Evolutionary conservation across 2,329 filamentous ascomycete genomes (phyloP).

Genomic region (Fusarium keratoplasticum): DNA sequence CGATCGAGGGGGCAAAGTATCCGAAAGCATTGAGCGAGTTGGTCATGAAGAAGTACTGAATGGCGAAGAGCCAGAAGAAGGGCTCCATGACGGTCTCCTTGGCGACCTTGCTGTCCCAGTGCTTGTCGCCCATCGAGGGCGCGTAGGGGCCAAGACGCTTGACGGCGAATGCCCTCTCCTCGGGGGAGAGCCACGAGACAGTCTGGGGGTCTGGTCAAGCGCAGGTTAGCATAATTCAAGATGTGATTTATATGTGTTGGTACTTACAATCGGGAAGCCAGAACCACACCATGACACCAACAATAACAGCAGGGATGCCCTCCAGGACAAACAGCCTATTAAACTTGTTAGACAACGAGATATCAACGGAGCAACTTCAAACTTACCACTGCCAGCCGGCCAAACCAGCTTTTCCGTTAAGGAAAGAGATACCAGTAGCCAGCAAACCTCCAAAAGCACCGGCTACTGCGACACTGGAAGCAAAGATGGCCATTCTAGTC

Average conservation of each 20-base stretch:
- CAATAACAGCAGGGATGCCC: constrained; percentile 46
- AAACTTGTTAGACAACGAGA: rapidly evolving
- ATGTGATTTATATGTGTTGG: rapidly evolving
- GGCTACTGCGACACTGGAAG: constrained; percentile 67
- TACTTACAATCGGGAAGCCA: constrained; percentile 47
- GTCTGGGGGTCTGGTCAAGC: constrained; percentile 45
- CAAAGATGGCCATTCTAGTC: constrained; percentile 70
- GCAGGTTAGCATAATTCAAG: neutral
- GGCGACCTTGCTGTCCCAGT: constrained; percentile 49
- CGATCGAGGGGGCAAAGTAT: constrained; percentile 52
- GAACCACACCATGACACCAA: constrained; percentile 48
- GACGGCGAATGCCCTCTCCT: constrained; percentile 50
- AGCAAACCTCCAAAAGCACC: constrained; percentile 72
- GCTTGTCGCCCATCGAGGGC: constrained; percentile 50
- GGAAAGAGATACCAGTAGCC: constrained; percentile 61
- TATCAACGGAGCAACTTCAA: rapidly evolving
- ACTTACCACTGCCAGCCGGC: constrained; percentile 62
- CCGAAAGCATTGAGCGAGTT: constrained; percentile 51
- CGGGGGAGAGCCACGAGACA: constrained; percentile 47
- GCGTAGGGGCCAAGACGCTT: constrained; percentile 50
- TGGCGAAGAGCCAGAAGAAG: constrained; percentile 50
- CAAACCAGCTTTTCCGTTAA: constrained; percentile 59
- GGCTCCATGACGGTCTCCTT: constrained; percentile 48
- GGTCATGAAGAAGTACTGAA: constrained; percentile 48
- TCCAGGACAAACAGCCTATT: constrained; percentile 72